Conservation (phyloP, 257 asterid species). For the Vinca minor region DNA sequence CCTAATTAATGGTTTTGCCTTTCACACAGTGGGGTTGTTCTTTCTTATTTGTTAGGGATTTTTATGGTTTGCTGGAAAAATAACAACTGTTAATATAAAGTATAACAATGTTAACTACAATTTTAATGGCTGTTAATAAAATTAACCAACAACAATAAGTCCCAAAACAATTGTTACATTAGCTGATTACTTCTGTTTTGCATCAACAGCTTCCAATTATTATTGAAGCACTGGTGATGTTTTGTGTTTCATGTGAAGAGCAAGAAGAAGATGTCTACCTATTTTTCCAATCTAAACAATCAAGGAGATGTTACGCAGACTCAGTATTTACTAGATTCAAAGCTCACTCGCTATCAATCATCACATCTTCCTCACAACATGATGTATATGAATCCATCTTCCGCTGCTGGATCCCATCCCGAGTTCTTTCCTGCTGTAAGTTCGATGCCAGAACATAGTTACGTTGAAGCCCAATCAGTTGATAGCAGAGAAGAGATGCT, state of each 20-base stretch:
- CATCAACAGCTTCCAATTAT: conserved; percentile 6
- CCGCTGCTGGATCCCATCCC: conserved; percentile 29
- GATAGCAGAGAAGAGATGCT: conserved; percentile 36
- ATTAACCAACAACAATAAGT: too few relatives aligned
- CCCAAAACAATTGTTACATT: too few relatives aligned
- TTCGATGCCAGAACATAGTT: conserved; percentile 24
- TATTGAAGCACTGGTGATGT: conserved; percentile 16
- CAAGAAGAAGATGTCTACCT: conserved; percentile 43
- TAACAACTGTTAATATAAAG: too few relatives aligned
- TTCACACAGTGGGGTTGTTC: background rate
- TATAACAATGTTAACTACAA: too few relatives aligned
- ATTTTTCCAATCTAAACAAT: conserved; percentile 31
- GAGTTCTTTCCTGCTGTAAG: conserved; percentile 31
- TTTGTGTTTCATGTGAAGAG: conserved; percentile 12
- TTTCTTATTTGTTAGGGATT: too few relatives aligned
- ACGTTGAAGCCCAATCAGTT: conserved; percentile 25
- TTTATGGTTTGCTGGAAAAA: too few relatives aligned
- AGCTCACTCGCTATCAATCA: conserved; percentile 30
- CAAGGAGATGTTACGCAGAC: conserved; percentile 41
- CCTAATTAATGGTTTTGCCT: conserved; percentile 2
- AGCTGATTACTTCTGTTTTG: background rate
- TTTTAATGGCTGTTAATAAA: too few relatives aligned
- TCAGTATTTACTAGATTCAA: conserved; percentile 35
- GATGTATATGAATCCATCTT: conserved; percentile 30
- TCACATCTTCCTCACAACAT: conserved; percentile 31